Conservation (phyloP, 2,329 filamentous ascomycete genomes). For the Aureobasidium vineae region DNA sequence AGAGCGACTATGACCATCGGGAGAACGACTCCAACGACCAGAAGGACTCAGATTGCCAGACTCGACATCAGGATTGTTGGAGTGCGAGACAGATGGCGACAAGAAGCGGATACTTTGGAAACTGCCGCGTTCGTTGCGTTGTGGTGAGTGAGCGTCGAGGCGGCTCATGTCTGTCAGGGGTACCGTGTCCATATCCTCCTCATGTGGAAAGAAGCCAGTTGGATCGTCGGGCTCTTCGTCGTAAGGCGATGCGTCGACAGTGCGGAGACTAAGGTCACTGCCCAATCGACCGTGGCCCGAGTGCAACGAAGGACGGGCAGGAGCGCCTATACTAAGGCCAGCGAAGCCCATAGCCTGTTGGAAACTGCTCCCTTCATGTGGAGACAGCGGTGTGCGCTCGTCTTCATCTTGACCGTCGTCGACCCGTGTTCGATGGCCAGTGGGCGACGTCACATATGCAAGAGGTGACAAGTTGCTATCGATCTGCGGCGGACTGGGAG, state of each 20-base stretch:
- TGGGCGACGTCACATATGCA: conserved; percentile 41
- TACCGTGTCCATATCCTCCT: conserved; percentile 57
- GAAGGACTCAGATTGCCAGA: conserved; percentile 53
- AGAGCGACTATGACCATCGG: conserved; percentile 35
- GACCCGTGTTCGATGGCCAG: conserved; percentile 34
- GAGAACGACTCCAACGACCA: conserved; percentile 56
- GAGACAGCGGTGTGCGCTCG: conserved; percentile 42
- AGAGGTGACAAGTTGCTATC: conserved; percentile 31
- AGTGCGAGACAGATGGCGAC: conserved; percentile 49
- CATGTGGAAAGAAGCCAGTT: conserved; percentile 54
- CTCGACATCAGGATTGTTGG: conserved; percentile 62
- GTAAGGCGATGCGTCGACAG: conserved; percentile 34
- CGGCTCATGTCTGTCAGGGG: conserved; percentile 58
- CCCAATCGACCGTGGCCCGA: conserved; percentile 30
- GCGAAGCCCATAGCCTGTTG: conserved; percentile 52
- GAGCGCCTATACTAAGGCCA: conserved; percentile 46
- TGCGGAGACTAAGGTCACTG: conserved; percentile 37
- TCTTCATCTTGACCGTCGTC: conserved; percentile 37
- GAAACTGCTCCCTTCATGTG: conserved; percentile 48
- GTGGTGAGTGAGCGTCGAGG: conserved; percentile 29
- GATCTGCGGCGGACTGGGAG: not conserved
- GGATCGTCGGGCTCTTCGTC: conserved; percentile 55
- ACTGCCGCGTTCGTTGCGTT: conserved; percentile 47
- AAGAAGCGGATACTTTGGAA: conserved; percentile 57
- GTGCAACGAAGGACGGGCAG: conserved; percentile 31